Base-by-base conservation (phyloP, 2,329 filamentous ascomycete species). In the Metarhizium brunneum region DNA sequence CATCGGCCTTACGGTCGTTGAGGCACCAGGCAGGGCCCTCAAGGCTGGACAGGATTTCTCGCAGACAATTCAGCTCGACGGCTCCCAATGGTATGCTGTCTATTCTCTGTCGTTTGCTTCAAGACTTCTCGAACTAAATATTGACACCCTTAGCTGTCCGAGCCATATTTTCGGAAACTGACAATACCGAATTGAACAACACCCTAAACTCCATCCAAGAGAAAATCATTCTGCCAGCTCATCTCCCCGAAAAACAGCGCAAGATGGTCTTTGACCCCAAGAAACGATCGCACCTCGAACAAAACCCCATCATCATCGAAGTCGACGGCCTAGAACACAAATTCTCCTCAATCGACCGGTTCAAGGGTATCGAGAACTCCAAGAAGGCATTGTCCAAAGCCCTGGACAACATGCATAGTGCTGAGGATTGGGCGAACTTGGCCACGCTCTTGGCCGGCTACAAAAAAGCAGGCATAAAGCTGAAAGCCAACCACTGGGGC, bases 181-280 rank as follows among this genome's bases (percentile, higher is more conserved):
- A 79, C 14, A 78, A 78, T 47, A 60, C 73, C 25, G 72, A 81
- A 55, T 76, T 88, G 57, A 77, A 85, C 65, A 56, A 66, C 13
- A 64, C 77, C 36, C 77, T 88, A 58, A 66, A 69, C 45, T 68
- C 63, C 25, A 76, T 87, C 64, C 81, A 84, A 60, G 69, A 76
- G 49, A 79, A 79, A 61, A 76, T 85, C 66, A 79, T 87, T 65
- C 69, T 87, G 47, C 84, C 84, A n/a, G 69, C 76, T 36, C 80
- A 83, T 65, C 79, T 88, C 32, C 73, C 77, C 25, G 56, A 65
- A 32, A 68, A 71, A 52, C 79, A 86, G 69, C 78, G 74, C 62
- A 73, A 77, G 61, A 73, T 79, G 57, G 69, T 87, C 61, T 78
- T 76, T 69, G 70, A 73, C 57, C 59, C 65, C 14, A 75, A 73